A percentile compares a stretch with the other conserved stretches of the same genome.
Evolutionary conservation across 2,329 filamentous ascomycete species (phyloP).

Genomic region (Trichophyton simii): DNA sequence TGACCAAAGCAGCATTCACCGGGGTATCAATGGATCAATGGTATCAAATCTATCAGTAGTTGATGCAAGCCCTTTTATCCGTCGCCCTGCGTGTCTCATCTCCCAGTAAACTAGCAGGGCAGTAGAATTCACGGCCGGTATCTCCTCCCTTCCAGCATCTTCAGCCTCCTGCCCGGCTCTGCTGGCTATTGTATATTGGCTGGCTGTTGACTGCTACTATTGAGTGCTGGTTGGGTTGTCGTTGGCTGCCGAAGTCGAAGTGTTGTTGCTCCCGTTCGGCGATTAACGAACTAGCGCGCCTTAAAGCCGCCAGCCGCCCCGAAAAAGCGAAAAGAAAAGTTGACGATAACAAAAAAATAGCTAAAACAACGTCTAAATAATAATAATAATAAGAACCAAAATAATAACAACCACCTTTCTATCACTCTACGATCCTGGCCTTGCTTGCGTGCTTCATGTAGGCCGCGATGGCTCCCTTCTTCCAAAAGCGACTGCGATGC

Average conservation of each 20-base stretch:
- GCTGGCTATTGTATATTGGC: too few relatives aligned
- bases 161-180: neutral
- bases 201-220: too few relatives aligned
- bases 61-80: neutral
- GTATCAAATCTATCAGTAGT: neutral
- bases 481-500: constrained; percentile 47
- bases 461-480: constrained; percentile 30
- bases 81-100: neutral
- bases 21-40: neutral
- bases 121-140: neutral
- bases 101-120: too few relatives aligned
- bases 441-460: constrained; percentile 5
- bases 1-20: neutral
- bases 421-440: neutral
- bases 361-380: too few relatives aligned
- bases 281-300: neutral
- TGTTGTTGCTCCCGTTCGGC: neutral
- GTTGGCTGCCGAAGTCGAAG: neutral
- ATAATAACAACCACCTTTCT: neutral
- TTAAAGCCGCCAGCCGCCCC: constrained; percentile 1
- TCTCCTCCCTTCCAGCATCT: neutral
- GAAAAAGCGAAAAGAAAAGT: neutral
- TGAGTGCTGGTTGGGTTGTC: neutral
- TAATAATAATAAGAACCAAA: neutral
- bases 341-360: neutral